These are phyloP conservation scores for Thelonectria discophora DNA, from an alignment of 2,329 filamentous ascomycete species.

Conservation along the genomic window DNA sequence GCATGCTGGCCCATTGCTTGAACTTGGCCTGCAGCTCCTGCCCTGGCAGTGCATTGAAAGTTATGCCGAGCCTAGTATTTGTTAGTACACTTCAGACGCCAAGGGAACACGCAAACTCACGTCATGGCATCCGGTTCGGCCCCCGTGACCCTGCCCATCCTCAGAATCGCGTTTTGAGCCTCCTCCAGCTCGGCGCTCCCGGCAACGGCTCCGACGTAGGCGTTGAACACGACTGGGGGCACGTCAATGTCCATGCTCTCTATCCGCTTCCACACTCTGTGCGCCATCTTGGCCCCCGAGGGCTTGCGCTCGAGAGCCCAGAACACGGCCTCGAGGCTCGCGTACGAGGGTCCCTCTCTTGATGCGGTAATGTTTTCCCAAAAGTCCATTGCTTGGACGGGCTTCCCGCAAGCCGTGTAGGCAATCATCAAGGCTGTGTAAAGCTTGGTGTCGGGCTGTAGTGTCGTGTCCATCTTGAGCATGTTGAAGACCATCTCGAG, in stretches of 20 bases:
- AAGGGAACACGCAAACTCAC: slow-evolving; percentile 63
- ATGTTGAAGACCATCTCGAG: slow-evolving; percentile 87
- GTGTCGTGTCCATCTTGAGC: slow-evolving; percentile 87
- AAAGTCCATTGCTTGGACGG: slow-evolving; percentile 75
- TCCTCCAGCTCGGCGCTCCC: slow-evolving; percentile 76
- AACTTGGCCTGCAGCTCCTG: slow-evolving; percentile 73
- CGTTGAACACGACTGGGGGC: slow-evolving; percentile 75
- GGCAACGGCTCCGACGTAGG: slow-evolving; percentile 80
- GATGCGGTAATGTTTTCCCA: slow-evolving; percentile 87
- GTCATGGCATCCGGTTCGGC: slow-evolving; percentile 73
- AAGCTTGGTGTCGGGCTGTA: slow-evolving; percentile 79
- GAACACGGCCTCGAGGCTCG: slow-evolving; percentile 82
- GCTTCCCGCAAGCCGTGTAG: slow-evolving; percentile 74
- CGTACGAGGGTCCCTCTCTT: slow-evolving; percentile 85
- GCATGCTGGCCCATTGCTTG: slow-evolving; percentile 75
- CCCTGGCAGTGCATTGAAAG: slow-evolving; percentile 78
- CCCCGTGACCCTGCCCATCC: slow-evolving; percentile 73
- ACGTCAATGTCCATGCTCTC: slow-evolving; percentile 80
- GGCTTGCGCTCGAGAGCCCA: slow-evolving; percentile 74
- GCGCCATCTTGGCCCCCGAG: slow-evolving; percentile 66
- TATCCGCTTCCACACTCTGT: slow-evolving; percentile 76
- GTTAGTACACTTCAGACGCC: slow-evolving; percentile 33
- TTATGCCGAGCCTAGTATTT: slow-evolving; percentile 70
- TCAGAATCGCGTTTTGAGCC: slow-evolving; percentile 70
- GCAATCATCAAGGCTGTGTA: slow-evolving; percentile 89